Conservation (phyloP, 176 grass and related monocot genomes). For the Cenchrus purpureus region DNA sequence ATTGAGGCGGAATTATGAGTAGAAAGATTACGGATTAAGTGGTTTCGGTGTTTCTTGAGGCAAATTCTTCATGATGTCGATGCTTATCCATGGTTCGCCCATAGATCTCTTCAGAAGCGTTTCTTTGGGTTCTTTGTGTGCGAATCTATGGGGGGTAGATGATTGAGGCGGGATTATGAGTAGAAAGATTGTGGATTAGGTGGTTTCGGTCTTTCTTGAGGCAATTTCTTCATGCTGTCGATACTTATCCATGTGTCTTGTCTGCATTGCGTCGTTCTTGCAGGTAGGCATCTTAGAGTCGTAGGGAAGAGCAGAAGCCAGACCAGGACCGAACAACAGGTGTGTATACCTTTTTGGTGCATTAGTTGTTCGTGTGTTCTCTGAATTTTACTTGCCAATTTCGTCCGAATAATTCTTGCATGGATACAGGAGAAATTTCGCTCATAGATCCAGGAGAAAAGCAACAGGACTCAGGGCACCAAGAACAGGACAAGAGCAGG, state of each 20-base stretch:
- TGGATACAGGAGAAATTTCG: slow-evolving; percentile 4
- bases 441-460: neutral
- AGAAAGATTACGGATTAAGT: neutral
- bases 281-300: slow-evolving; percentile 10
- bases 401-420: neutral
- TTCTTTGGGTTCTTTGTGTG: too few relatives aligned
- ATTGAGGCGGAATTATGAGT: neutral
- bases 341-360: neutral
- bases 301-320: neutral
- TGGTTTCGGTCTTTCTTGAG: neutral
- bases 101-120: neutral
- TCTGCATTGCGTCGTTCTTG: neutral
- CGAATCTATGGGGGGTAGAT: neutral
- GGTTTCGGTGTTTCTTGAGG: neutral
- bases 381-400: neutral
- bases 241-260: neutral
- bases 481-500: slow-evolving; percentile 14
- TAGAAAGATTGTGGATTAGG: neutral
- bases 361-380: neutral
- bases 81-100: neutral
- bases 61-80: neutral
- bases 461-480: neutral
- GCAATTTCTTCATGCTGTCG: neutral
- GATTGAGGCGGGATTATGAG: neutral
- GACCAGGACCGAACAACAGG: neutral